Evolutionary conservation across 2,329 filamentous ascomycete species (phyloP).

Genomic region (Colletotrichum karsti): DNA sequence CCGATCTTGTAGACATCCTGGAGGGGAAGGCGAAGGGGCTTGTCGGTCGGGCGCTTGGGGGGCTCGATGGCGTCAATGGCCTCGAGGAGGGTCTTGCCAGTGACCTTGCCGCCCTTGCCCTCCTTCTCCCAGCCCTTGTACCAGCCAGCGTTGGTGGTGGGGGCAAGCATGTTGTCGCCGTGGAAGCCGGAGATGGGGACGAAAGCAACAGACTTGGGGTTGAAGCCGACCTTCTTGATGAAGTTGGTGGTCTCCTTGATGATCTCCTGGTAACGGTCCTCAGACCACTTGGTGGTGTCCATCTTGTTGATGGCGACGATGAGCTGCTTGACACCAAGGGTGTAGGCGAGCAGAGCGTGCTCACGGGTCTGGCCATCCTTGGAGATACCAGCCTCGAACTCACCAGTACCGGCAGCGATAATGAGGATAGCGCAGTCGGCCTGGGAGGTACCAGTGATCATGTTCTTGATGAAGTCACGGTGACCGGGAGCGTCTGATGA

Average conservation of each 20-base stretch:
- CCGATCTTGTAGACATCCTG: constrained; percentile 99
- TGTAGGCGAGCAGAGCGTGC: constrained; percentile 99
- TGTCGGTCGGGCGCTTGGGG: constrained; percentile 93
- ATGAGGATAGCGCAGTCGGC: constrained; percentile 99
- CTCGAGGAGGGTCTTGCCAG: constrained; percentile 98
- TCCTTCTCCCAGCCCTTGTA: constrained; percentile 99
- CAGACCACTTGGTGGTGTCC: constrained; percentile 99
- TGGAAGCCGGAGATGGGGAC: constrained; percentile 99
- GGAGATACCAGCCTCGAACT: constrained; percentile 99
- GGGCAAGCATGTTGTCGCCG: constrained; percentile 99
- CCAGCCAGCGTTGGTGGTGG: constrained; percentile 95
- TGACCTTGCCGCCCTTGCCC: constrained; percentile 85
- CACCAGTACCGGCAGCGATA: constrained; percentile 99
- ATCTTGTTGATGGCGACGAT: constrained; percentile 99
- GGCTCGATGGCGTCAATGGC: constrained; percentile 97
- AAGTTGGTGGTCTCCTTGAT: constrained; percentile 99
- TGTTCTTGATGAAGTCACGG: constrained; percentile 99
- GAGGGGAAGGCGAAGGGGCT: constrained; percentile 99
- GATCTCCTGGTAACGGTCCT: constrained; percentile 97
- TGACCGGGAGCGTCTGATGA: constrained; percentile 90
- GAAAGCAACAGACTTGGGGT: constrained; percentile 98
- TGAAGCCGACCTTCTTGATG: constrained; percentile 99
- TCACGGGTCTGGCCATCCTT: constrained; percentile 99
- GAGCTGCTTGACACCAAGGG: constrained; percentile 99
- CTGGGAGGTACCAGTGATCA: constrained; percentile 99